Percentiles rank a stretch among this genome's conserved stretches.
Evolutionary conservation across 2,329 filamentous ascomycete species (phyloP).

Genomic region (Escovopsis sp.): DNA sequence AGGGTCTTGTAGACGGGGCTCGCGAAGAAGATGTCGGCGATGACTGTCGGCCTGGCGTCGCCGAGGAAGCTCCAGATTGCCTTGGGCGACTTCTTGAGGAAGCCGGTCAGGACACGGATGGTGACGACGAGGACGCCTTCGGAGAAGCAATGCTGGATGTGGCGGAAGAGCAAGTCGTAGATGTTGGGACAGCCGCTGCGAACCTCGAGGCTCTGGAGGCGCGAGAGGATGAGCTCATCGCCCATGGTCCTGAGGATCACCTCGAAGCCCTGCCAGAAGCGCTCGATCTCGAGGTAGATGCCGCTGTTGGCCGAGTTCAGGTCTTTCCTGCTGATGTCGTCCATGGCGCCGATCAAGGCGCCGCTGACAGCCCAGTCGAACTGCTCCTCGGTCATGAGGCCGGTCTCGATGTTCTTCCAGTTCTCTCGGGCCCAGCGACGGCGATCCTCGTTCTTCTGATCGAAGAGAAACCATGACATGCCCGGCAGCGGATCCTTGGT

Average conservation of each 20-base stretch:
- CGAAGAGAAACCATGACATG: slow-evolving; percentile 72
- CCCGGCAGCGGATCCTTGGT: slow-evolving; percentile 62
- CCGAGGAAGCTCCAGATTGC: slow-evolving; percentile 85
- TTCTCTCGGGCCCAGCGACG: slow-evolving; percentile 24
- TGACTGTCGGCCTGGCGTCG: slow-evolving; percentile 60
- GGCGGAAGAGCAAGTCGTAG: slow-evolving; percentile 45
- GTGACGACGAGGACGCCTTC: slow-evolving; percentile 51
- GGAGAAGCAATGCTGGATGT: slow-evolving; percentile 34
- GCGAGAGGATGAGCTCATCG: slow-evolving; percentile 60
- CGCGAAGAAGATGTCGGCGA: slow-evolving; percentile 72
- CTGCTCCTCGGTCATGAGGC: slow-evolving; percentile 50
- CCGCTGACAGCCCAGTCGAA: slow-evolving; percentile 82
- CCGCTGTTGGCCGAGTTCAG: slow-evolving; percentile 15
- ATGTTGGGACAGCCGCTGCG: slow-evolving; percentile 45
- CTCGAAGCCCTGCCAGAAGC: slow-evolving; percentile 67
- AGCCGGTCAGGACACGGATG: slow-evolving; percentile 51
- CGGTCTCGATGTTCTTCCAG: slow-evolving; percentile 36
- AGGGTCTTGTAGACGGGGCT: slow-evolving; percentile 51
- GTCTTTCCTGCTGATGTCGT: slow-evolving; percentile 40
- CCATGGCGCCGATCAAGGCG: slow-evolving; percentile 52
- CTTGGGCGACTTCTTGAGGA: slow-evolving; percentile 61
- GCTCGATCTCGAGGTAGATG: slow-evolving; percentile 37
- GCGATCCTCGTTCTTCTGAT: slow-evolving; percentile 40
- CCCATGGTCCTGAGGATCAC: slow-evolving; percentile 61
- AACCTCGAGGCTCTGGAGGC: slow-evolving; percentile 64